A percentile compares a stretch with the other conserved stretches of the same genome.
Conservation (phyloP, 306 rosid genomes). For the Vigna hirtella region DNA sequence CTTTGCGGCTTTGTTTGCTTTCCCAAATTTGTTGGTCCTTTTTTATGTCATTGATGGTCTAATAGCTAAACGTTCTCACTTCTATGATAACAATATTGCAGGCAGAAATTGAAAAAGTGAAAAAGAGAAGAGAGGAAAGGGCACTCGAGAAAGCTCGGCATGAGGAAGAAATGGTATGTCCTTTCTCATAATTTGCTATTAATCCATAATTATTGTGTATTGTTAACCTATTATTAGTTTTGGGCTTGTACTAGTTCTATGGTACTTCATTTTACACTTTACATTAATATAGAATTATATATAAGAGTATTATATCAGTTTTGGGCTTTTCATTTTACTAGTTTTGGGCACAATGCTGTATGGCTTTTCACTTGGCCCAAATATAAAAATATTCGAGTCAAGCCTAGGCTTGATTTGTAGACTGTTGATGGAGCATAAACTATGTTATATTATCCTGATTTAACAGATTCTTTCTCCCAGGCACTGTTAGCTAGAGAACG, state of each 20-base stretch:
- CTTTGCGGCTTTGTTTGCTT: conserved; percentile 19
- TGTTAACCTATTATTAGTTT: conserved; percentile 12
- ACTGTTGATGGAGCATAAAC: neutral
- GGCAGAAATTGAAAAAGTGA: conserved; percentile 98
- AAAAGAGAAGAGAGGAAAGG: conserved; percentile 98
- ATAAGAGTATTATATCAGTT: conserved; percentile 11
- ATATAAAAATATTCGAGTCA: conserved; percentile 11
- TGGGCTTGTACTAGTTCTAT: conserved; percentile 12
- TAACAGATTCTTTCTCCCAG: conserved; percentile 56
- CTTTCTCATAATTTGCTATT: conserved; percentile 23
- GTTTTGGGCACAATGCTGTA: neutral
- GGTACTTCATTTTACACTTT: neutral
- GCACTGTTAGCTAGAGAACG: conserved; percentile 95
- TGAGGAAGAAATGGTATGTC: conserved; percentile 96
- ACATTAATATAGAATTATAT: neutral
- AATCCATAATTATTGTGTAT: conserved; percentile 9
- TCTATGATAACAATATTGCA: conserved; percentile 46
- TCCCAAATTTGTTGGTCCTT: conserved; percentile 25
- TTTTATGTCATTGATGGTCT: conserved; percentile 14
- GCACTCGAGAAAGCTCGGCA: conserved; percentile 95
- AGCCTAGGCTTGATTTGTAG: conserved; percentile 23
- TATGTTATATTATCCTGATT: conserved; percentile 35
- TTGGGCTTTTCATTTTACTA: too few relatives aligned
- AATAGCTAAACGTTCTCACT: conserved; percentile 26
- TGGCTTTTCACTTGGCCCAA: conserved; percentile 21